Evolutionary conservation across 225 moss, liverwort and hornwort genomes (phyloP).

Genomic region (Climacium dendroides): DNA sequence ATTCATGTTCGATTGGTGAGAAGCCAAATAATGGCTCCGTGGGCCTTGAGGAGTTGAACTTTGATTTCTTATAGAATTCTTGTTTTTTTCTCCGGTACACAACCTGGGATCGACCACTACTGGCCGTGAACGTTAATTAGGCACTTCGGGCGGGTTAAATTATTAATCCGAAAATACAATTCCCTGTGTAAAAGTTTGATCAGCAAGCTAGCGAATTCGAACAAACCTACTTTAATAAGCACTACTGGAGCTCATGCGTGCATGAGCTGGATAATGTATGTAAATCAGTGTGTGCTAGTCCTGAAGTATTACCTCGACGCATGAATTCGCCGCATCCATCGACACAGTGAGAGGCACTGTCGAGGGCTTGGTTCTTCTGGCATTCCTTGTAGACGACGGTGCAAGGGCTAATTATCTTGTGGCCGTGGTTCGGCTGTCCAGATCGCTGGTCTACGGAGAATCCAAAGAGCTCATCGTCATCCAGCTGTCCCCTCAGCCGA

Average conservation of each 20-base stretch:
- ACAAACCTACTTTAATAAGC: neutral
- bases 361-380: slow-evolving; percentile 36
- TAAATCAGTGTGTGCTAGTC: neutral
- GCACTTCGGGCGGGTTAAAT: neutral
- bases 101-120: neutral
- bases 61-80: neutral
- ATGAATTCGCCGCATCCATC: slow-evolving; percentile 38
- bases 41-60: neutral
- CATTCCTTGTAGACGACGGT: slow-evolving; percentile 20
- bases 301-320: neutral
- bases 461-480: slow-evolving; percentile 19
- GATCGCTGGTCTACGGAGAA: slow-evolving; percentile 14
- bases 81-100: neutral
- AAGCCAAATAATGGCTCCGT: no score
- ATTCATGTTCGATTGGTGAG: neutral
- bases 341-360: slow-evolving; percentile 8
- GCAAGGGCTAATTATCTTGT: neutral
- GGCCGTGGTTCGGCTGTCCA: neutral
- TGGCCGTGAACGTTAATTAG: neutral
- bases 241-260: neutral
- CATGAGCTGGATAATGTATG: neutral
- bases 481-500: slow-evolving; percentile 4
- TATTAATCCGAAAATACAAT: neutral
- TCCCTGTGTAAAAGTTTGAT: neutral
- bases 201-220: neutral